phyloP scores from a whole-genome alignment of 2,329 filamentous ascomycete genomes.

The Fonsecaea pugnacius region DNA sequence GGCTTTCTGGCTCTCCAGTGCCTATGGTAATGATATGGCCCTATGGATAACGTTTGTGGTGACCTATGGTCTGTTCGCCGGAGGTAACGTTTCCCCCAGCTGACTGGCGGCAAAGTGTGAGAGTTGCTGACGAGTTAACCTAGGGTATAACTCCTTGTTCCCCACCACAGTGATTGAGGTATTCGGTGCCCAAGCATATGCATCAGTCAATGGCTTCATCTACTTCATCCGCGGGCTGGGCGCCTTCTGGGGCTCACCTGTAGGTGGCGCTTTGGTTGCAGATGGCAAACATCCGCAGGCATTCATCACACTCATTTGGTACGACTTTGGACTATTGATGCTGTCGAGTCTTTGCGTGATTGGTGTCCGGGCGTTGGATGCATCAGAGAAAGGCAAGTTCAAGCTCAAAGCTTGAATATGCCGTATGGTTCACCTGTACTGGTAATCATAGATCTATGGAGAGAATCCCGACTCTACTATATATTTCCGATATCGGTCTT shows the following conservation, averaged over 20 bases:
- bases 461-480: constrained; percentile 5
- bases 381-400: constrained; percentile 35
- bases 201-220: constrained; percentile 46
- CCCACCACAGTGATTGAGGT: constrained; percentile 47
- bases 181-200: constrained; percentile 46
- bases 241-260: constrained; percentile 46
- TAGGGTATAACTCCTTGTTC: constrained; percentile 48
- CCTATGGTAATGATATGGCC: constrained; percentile 34
- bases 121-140: neutral
- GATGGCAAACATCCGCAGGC: constrained; percentile 25
- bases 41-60: constrained; percentile 41
- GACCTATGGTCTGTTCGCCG: constrained; percentile 46
- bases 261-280: constrained; percentile 40
- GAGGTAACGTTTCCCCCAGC: constrained; percentile 25
- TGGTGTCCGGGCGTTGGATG: constrained; percentile 36
- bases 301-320: constrained; percentile 39
- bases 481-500: constrained; percentile 1
- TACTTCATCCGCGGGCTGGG: constrained; percentile 47
- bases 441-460: neutral
- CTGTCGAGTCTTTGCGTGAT: constrained; percentile 36
- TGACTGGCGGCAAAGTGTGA: neutral
- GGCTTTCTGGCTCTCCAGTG: constrained; percentile 40
- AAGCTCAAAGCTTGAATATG: constrained; percentile 31
- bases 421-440: neutral
- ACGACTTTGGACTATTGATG: constrained; percentile 38